Conservation (phyloP, 2,329 filamentous ascomycete species). For the Coniochaeta sp. region DNA sequence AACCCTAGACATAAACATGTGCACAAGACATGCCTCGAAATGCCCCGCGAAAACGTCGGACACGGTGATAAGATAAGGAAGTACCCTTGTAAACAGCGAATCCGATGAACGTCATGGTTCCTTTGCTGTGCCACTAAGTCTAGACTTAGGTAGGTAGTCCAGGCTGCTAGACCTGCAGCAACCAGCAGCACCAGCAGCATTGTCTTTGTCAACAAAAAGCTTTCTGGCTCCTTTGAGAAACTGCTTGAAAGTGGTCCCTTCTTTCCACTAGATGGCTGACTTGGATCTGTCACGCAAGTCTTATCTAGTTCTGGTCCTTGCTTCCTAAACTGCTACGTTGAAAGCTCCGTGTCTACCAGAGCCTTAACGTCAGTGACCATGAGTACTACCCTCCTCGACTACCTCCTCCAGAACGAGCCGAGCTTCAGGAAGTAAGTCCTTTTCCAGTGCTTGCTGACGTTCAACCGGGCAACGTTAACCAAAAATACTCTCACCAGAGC, state of each 20-base stretch:
- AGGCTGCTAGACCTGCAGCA: background rate
- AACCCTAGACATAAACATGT: too few relatives aligned
- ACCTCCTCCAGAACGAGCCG: conserved; percentile 21
- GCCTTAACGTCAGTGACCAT: conserved; percentile 3
- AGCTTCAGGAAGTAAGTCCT: conserved; percentile 17
- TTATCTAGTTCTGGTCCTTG: background rate
- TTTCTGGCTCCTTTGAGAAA: conserved; percentile 7
- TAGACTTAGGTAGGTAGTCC: too few relatives aligned
- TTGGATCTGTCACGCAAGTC: background rate
- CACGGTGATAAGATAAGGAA: conserved; percentile 13
- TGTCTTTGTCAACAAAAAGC: background rate
- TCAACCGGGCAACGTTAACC: background rate
- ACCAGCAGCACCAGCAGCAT: background rate
- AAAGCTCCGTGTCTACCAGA: background rate
- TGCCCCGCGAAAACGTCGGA: background rate
- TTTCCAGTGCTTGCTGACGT: background rate
- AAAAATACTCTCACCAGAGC: conserved; percentile 12
- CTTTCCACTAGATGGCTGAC: conserved; percentile 14
- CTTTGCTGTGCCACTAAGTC: background rate
- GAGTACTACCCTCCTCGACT: conserved; percentile 14
- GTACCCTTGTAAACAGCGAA: conserved; percentile 1
- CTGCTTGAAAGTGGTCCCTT: conserved; percentile 17
- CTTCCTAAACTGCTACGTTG: background rate
- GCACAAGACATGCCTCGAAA: too few relatives aligned
- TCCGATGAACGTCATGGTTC: conserved; percentile 8